Evolutionary conservation across 768 basidiomycete genomes (phyloP).

Genomic region (Ramaria rubella): DNA sequence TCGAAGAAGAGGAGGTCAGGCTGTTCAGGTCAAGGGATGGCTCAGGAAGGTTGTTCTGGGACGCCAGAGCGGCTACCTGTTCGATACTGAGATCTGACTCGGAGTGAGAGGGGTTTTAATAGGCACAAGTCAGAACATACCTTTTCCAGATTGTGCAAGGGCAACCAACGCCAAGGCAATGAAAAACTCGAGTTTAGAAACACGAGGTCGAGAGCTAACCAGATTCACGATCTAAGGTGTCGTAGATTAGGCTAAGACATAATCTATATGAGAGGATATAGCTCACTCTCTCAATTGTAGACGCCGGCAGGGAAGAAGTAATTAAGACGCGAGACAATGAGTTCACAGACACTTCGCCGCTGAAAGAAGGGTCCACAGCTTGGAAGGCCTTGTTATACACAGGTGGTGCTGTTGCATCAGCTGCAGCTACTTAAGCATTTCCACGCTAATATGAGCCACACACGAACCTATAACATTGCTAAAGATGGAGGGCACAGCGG

Average conservation of each 20-base stretch:
- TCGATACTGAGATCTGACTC: constrained; percentile 70
- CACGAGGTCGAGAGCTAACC: constrained; percentile 70
- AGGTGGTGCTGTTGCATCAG: constrained; percentile 72
- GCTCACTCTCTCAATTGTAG: constrained; percentile 71
- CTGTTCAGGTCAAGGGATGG: constrained; percentile 61
- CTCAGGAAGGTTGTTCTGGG: constrained; percentile 71
- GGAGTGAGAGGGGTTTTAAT: not conserved
- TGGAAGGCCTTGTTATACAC: constrained; percentile 71
- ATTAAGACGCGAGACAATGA: constrained; percentile 73
- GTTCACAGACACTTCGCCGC: constrained; percentile 78
- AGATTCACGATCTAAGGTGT: constrained; percentile 74
- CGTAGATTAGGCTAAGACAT: not conserved
- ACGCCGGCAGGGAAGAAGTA: constrained; percentile 73
- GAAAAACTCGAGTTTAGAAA: constrained; percentile 88
- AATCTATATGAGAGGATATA: constrained; percentile 2
- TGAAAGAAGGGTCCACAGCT: constrained; percentile 59
- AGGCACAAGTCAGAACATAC: constrained; percentile 31
- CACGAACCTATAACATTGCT: constrained; percentile 62
- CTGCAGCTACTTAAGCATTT: constrained; percentile 31
- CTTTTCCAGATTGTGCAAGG: constrained; percentile 76
- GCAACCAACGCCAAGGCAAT: constrained; percentile 85
- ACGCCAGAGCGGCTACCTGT: constrained; percentile 69
- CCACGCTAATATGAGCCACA: not conserved
- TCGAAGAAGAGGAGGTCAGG: constrained; percentile 47
- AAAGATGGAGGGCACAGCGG: constrained; percentile 53